phyloP scores from a whole-genome alignment of 768 basidiomycete species.

The Lactarius vividus region DNA sequence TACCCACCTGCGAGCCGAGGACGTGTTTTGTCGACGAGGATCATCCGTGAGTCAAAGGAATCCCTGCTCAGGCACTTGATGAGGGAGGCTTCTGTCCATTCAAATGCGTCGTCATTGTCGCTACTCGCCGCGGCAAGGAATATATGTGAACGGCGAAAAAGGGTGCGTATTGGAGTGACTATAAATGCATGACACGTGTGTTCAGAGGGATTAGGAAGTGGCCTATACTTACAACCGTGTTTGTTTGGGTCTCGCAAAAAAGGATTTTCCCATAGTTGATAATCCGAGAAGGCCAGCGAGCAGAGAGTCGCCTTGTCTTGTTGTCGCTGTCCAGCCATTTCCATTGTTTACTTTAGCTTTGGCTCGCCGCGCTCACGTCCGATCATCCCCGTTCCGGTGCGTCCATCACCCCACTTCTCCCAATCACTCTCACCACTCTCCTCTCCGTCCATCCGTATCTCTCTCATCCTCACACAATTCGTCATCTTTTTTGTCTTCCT shows the following conservation, averaged over 20 bases:
- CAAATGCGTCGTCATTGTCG: slow-evolving; percentile 24
- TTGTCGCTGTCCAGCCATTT: not conserved
- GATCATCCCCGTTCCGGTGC: not conserved
- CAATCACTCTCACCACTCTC: not conserved
- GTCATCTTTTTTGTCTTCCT: no score
- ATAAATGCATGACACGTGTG: not conserved
- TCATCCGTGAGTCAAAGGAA: slow-evolving; percentile 59
- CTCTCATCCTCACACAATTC: no score
- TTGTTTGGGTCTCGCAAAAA: slow-evolving; percentile 49
- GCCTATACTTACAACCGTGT: slow-evolving; percentile 48
- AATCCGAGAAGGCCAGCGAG: slow-evolving; percentile 64
- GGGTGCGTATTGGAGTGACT: slow-evolving; percentile 40
- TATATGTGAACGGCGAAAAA: slow-evolving; percentile 43
- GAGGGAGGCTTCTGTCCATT: slow-evolving; percentile 43
- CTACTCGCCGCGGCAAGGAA: slow-evolving; percentile 18
- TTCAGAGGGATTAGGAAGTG: not conserved
- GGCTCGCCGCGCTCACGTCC: not conserved
- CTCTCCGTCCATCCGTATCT: no score
- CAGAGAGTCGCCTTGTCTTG: slow-evolving; percentile 51
- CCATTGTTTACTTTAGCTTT: not conserved
- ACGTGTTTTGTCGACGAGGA: slow-evolving; percentile 41
- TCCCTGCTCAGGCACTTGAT: slow-evolving; percentile 59
- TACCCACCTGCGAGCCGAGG: slow-evolving; percentile 47
- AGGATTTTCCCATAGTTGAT: slow-evolving; percentile 61
- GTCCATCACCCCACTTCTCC: not conserved